A percentile compares a stretch with the other conserved stretches of the same genome.
Conservation (phyloP, 176 grass and related monocot species). For the Oryza glumipatula region DNA sequence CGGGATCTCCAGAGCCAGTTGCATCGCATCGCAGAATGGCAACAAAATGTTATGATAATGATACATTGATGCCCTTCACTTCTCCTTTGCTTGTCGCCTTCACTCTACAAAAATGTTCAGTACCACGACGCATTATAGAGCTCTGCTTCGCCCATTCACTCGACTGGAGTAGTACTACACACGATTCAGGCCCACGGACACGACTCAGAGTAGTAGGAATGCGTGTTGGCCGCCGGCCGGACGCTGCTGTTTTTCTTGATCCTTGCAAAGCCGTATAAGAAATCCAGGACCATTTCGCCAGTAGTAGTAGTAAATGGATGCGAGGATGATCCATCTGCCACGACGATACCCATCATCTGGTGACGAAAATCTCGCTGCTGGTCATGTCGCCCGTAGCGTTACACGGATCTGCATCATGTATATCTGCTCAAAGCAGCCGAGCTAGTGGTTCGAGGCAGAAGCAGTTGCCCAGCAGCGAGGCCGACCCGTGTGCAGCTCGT, state of each 20-base stretch:
- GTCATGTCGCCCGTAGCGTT: background rate
- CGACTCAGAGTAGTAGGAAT: background rate
- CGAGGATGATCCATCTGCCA: background rate
- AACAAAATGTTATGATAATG: conserved; percentile 20
- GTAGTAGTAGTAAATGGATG: background rate
- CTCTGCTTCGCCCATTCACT: too few relatives aligned
- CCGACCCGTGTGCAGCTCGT: background rate
- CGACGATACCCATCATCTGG: background rate
- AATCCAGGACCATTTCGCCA: background rate
- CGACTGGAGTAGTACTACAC: too few relatives aligned
- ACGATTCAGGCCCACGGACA: conserved; percentile 17
- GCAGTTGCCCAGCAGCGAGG: too few relatives aligned
- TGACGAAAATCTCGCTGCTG: background rate
- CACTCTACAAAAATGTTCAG: background rate
- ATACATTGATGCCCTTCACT: background rate
- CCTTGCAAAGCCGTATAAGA: background rate
- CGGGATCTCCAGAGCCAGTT: background rate
- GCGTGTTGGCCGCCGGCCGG: background rate
- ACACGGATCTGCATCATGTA: background rate
- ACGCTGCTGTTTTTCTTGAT: background rate
- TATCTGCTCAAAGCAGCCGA: too few relatives aligned
- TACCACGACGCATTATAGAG: too few relatives aligned
- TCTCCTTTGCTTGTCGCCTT: background rate
- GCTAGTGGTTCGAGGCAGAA: background rate
- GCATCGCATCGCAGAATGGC: background rate